Conservation (phyloP, 2,329 filamentous ascomycete genomes). For the Knufia fluminis region DNA sequence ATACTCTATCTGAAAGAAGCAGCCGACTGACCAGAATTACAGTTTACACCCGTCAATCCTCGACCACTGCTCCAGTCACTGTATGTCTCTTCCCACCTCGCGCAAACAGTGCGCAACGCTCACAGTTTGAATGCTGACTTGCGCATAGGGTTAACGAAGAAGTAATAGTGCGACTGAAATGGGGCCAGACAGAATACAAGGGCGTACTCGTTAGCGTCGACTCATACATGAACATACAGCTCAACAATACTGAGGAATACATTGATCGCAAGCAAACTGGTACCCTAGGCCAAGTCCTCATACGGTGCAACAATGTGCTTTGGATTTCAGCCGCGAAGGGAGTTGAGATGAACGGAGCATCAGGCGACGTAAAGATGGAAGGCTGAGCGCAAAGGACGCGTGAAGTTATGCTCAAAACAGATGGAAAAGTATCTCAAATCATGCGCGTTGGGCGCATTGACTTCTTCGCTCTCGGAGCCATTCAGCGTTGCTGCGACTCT, state of each 20-base stretch:
- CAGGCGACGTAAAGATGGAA: conserved; percentile 23
- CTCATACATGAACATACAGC: conserved; percentile 98
- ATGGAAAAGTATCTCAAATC: background rate
- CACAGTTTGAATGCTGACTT: conserved; percentile 13
- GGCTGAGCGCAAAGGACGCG: conserved; percentile 10
- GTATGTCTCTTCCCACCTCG: conserved; percentile 43
- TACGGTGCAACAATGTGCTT: conserved; percentile 97
- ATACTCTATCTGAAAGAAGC: background rate
- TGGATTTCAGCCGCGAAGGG: conserved; percentile 62
- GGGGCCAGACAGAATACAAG: conserved; percentile 96
- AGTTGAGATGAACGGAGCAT: conserved; percentile 35
- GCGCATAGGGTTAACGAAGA: conserved; percentile 68
- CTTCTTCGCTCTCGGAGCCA: no score
- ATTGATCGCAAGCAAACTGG: conserved; percentile 80
- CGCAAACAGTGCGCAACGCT: background rate
- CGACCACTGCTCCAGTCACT: conserved; percentile 91
- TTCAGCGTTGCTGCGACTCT: no score
- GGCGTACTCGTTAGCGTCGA: conserved; percentile 86
- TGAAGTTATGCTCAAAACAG: background rate
- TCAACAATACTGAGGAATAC: conserved; percentile 84
- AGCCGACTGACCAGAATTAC: conserved; percentile 19
- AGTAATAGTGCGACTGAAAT: conserved; percentile 88
- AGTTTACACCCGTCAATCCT: conserved; percentile 92
- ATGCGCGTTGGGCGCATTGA: no score
- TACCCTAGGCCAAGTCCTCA: conserved; percentile 79